A percentile compares a stretch with the other conserved stretches of the same genome.
Evolutionary conservation across 2,329 filamentous ascomycete species (phyloP).

Genomic region (Mollisia scopiformis): DNA sequence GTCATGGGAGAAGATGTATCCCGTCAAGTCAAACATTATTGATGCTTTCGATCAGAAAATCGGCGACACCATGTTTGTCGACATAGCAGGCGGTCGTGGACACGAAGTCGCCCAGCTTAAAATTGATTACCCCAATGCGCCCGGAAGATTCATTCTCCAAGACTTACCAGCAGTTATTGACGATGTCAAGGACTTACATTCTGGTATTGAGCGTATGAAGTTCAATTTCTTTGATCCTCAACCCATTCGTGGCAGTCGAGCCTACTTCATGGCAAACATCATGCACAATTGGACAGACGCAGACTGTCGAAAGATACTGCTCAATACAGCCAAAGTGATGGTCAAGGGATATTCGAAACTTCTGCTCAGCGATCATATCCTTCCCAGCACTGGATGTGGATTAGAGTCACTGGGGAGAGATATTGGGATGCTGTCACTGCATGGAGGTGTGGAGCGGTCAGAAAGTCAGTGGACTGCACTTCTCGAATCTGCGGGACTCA

Average conservation of each 20-base stretch:
- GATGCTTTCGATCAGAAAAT: slow-evolving; percentile 1
- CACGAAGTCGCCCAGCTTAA: slow-evolving; percentile 18
- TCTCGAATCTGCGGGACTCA: slow-evolving; percentile 10
- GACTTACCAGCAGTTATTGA: slow-evolving; percentile 23
- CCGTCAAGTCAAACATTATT: slow-evolving; percentile 8
- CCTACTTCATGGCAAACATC: slow-evolving; percentile 44
- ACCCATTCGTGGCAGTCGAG: slow-evolving; percentile 33
- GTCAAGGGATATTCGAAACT: slow-evolving; percentile 27
- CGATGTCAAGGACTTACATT: slow-evolving; percentile 3
- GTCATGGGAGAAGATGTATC: slow-evolving; percentile 15
- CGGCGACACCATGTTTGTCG: slow-evolving; percentile 9
- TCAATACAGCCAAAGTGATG: slow-evolving; percentile 23
- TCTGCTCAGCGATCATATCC: slow-evolving; percentile 19
- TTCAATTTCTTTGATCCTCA: slow-evolving; percentile 36
- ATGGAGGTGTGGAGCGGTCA: slow-evolving; percentile 40
- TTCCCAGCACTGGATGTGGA: slow-evolving; percentile 3
- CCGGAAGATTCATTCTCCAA: slow-evolving; percentile 25
- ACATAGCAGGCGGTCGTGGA: slow-evolving; percentile 18
- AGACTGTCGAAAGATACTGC: slow-evolving; percentile 31
- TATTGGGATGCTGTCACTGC: slow-evolving; percentile 40
- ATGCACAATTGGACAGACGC: slow-evolving; percentile 38
- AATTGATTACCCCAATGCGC: slow-evolving; percentile 1
- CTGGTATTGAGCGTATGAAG: slow-evolving; percentile 30
- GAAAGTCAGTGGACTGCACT: slow-evolving; percentile 36
- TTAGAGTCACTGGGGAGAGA: slow-evolving; percentile 35